A percentile compares a stretch with the other conserved stretches of the same genome.
Conservation (phyloP, 768 basidiomycete species). For the Suillus subalutaceus region DNA sequence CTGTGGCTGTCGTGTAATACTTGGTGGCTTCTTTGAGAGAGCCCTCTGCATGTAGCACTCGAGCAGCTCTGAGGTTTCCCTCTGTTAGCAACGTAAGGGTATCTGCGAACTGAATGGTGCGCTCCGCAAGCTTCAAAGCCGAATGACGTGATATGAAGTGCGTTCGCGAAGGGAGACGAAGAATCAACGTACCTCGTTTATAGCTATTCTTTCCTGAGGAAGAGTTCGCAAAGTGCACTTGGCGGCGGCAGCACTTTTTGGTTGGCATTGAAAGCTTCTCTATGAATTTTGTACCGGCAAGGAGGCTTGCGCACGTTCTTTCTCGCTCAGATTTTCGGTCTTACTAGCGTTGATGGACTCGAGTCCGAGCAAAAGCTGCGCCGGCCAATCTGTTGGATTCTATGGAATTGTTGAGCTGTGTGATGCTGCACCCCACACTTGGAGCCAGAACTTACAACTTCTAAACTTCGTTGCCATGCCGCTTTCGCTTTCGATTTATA, state of each 20-base stretch:
- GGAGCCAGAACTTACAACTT: conserved; percentile 61
- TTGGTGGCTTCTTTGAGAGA: conserved; percentile 63
- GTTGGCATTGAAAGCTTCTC: conserved; percentile 78
- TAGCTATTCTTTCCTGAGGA: conserved; percentile 72
- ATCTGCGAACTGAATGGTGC: conserved; percentile 93
- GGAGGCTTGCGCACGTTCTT: conserved; percentile 61
- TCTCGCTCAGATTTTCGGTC: conserved; percentile 60
- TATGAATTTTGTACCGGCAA: conserved; percentile 68
- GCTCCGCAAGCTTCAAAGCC: conserved; percentile 92
- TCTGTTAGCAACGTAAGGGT: conserved; percentile 84
- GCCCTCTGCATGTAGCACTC: conserved; percentile 77
- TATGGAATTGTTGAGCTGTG: conserved; percentile 29
- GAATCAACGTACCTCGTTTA: conserved; percentile 51
- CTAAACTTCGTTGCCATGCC: conserved; percentile 90
- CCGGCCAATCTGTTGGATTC: conserved; percentile 81
- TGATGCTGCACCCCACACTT: neutral
- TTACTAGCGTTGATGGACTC: conserved; percentile 88
- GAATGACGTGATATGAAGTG: conserved; percentile 27
- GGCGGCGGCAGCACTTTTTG: conserved; percentile 80
- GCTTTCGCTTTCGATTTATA: conserved; percentile 79
- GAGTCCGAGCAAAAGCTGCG: conserved; percentile 81
- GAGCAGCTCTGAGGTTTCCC: conserved; percentile 81
- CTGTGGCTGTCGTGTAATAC: conserved; percentile 67
- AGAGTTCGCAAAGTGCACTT: conserved; percentile 82
- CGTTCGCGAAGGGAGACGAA: neutral